Evolutionary conservation across 495 filamentous ascomycete species (phyloP), one percentile per base, ranked within the genome.

Genomic region (Trichoderma parareesei): DNA sequence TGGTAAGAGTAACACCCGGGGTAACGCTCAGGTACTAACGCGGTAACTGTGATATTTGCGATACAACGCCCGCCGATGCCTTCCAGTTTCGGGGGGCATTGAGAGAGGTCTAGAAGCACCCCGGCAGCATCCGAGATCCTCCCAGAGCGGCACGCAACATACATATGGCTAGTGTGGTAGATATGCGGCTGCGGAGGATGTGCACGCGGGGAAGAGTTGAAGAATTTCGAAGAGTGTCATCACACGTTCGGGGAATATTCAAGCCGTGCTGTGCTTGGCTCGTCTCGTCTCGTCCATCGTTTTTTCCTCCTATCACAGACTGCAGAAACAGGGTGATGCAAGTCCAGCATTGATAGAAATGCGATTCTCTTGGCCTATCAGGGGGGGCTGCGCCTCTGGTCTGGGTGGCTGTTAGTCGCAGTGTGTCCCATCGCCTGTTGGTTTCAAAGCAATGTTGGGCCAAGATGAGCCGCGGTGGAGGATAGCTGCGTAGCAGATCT

Each of bases 121-220:
- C 53, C 53, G 20, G 53, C 33, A 57, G 33, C 33, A 37, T 57
- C 53, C 53, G 53, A 57, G 53, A 57, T 57, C 53, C 53, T 57
- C 53, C 53, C 53, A 16, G 46, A 37, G 53, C 53, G 53, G 33
- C 53, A 35, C 53, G 53, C 53, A 33, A 33, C 53, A 57, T 57
- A 37, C 9, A 27, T 27, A 27, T 33, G 11, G 11, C 40, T 41
- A 41, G 40, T 41, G 40, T 41, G 11, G 40, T 41, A 41, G 40
- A 7, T 41, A 41, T 41, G 40, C 40, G 11, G 40, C 40, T 41
- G 40, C 53, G 10, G 53, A 33, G 16, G 53, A 10, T 33, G 10
- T 10, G 27, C 53, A 37, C 35, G 53, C 53, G 53, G 53, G 53
- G 53, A 37, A 57, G 20, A 11, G 27, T 10, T 57, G 33, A 57